These are phyloP conservation scores for Crucihimalaya himalaica DNA, from an alignment of 345 rosid species.

Conservation along the genomic window DNA sequence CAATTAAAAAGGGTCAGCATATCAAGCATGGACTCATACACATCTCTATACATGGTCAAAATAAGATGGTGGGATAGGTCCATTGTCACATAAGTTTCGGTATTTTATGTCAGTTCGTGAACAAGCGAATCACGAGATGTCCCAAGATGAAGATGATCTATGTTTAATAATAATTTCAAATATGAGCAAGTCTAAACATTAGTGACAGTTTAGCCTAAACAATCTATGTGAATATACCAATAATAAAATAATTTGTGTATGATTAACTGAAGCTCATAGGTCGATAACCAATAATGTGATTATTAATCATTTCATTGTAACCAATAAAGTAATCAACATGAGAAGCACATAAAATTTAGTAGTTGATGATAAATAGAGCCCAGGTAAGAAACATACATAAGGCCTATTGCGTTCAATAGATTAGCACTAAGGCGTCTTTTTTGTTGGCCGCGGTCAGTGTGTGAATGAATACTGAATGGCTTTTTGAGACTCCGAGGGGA, in stretches of 20 bases:
- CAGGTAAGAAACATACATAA: background rate
- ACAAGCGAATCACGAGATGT: background rate
- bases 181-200: no score
- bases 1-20: no score
- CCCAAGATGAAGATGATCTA: no score
- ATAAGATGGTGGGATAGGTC: background rate
- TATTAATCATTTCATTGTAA: no score
- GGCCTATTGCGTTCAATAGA: background rate
- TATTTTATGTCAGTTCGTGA: background rate
- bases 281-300: background rate
- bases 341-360: background rate
- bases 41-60: no score
- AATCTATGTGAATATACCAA: no score
- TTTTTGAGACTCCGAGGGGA: constrained; percentile 27
- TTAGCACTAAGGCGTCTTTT: background rate
- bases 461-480: background rate
- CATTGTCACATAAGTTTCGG: background rate
- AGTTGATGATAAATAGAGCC: background rate
- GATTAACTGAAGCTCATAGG: background rate
- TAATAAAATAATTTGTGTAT: no score
- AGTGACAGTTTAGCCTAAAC: no score
- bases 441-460: background rate
- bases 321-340: background rate
- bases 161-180: no score
- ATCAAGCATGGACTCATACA: no score